Percentiles rank a stretch among this genome's conserved stretches.
Conservation (phyloP, 2,329 filamentous ascomycete genomes). For the Colletotrichum incanum region DNA sequence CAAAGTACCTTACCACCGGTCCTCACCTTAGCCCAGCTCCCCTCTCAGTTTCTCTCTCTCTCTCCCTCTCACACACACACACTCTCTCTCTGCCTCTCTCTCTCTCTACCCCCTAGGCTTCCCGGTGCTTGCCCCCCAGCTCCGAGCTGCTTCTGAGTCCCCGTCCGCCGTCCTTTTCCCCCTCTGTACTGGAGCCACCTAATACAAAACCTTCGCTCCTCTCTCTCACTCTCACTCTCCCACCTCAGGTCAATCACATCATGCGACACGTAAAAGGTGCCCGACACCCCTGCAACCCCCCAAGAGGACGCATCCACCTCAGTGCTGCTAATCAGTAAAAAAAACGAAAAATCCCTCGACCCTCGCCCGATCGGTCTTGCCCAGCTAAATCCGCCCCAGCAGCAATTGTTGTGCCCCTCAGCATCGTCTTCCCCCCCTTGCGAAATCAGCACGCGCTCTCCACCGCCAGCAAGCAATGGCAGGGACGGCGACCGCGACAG, state of each 20-base stretch:
- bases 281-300: constrained; percentile 37
- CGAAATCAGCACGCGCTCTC: constrained; percentile 21
- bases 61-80: neutral
- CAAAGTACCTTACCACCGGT: neutral
- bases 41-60: neutral
- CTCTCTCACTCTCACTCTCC: neutral
- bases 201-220: constrained; percentile 30
- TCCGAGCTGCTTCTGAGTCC: neutral
- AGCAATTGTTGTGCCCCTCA: constrained; percentile 16
- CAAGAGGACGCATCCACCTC: constrained; percentile 37
- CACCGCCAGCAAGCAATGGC: neutral
- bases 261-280: constrained; percentile 38
- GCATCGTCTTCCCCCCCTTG: constrained; percentile 14
- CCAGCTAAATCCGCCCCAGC: constrained; percentile 7
- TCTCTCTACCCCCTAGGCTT: neutral
- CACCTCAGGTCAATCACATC: constrained; percentile 38
- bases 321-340: constrained; percentile 39
- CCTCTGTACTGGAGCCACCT: constrained; percentile 1
- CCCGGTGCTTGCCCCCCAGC: neutral
- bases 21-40: neutral
- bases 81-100: neutral
- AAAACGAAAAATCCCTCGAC: constrained; percentile 24
- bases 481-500: neutral
- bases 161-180: neutral
- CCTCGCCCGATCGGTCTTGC: constrained; percentile 34